Base-by-base conservation (phyloP, 495 filamentous ascomycete species). In the Pyronema omphalodes region DNA sequence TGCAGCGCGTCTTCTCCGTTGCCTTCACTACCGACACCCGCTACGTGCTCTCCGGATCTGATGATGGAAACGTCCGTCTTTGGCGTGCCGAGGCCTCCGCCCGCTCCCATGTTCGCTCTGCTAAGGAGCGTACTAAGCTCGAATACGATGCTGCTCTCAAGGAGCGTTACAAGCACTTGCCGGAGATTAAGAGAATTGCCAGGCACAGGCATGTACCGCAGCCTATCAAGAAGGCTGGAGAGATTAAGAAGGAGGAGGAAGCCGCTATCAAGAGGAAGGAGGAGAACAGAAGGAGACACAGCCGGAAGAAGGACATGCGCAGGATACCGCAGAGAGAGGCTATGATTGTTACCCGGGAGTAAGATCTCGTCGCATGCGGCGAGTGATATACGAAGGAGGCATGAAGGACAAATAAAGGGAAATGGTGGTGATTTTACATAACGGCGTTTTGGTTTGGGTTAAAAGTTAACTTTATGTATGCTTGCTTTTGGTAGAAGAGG, bases 241-340 rank as follows among this genome's bases (percentile, higher is more conserved):
- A 94, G 70, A 99, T 99, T 66, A 99, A 99, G 77, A 71, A 71
- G 55, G 87, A 93, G 62, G 93, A 96, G 71, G 69, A 95, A 54
- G 74, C 73, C 64, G 76, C 83, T 35, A 82, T 95, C 57, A 94
- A 91, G 77, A 74, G 86, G 67, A 83, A 78, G 63, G 81, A 87
- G 63, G 93, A 99, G 71, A 99, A 96, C 67, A 82, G 91, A 71
- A 74, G 93, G 63, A 91, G 83, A 69, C 88, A 96, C 69, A 81
- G 76, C 39, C 83, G 77, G 72, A 91, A 89, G 74, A 71, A 79
- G 58, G 73, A 84, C 60, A 69, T 74, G 66, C 76, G 78, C 67
- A 77, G 88, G 67, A 75, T 74, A 68, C 77, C 76, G 61, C 88
- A 94, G 74, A 81, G 93, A 65, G 89, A 95, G 72, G 94, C 93